Evolutionary conservation across 495 filamentous ascomycete species (phyloP).

Genomic region (Copromyces sp.): DNA sequence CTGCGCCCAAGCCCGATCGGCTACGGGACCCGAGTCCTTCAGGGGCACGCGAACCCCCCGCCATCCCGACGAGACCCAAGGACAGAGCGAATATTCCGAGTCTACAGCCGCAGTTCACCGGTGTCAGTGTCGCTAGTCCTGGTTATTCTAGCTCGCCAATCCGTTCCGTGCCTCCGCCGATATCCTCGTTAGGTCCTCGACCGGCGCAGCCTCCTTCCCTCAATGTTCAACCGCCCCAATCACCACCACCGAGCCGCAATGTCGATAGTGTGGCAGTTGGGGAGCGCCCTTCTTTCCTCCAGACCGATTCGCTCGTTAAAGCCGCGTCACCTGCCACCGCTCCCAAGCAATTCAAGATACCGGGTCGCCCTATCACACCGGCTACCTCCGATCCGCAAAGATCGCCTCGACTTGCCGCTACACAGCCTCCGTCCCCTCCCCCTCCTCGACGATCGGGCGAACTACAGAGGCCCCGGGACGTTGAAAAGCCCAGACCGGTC

Average conservation of each 20-base stretch:
- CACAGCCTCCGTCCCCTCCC: constrained; percentile 43
- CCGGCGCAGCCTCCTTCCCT: constrained; percentile 55
- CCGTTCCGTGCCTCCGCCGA: constrained; percentile 19
- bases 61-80: constrained; percentile 38
- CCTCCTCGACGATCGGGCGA: constrained; percentile 45
- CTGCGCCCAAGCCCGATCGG: constrained; percentile 28
- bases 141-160: constrained; percentile 17
- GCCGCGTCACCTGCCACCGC: constrained; percentile 40
- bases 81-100: constrained; percentile 17
- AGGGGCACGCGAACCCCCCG: constrained; percentile 38
- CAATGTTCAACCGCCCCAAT: constrained; percentile 62
- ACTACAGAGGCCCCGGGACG: constrained; percentile 32
- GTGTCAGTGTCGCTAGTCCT: constrained; percentile 1
- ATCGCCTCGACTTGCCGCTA: constrained; percentile 30
- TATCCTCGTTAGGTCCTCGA: constrained; percentile 32
- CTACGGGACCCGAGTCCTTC: constrained; percentile 40
- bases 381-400: constrained; percentile 29
- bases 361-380: constrained; percentile 42
- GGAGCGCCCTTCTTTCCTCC: constrained; percentile 31
- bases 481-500: constrained; percentile 24
- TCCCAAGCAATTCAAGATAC: constrained; percentile 41
- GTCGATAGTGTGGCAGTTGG: constrained; percentile 23
- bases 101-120: constrained; percentile 13
- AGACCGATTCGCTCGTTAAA: constrained; percentile 38
- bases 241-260: constrained; percentile 53